Conservation (phyloP, 352 stramenopile genomes). For the Globisporangium cederbergense region DNA sequence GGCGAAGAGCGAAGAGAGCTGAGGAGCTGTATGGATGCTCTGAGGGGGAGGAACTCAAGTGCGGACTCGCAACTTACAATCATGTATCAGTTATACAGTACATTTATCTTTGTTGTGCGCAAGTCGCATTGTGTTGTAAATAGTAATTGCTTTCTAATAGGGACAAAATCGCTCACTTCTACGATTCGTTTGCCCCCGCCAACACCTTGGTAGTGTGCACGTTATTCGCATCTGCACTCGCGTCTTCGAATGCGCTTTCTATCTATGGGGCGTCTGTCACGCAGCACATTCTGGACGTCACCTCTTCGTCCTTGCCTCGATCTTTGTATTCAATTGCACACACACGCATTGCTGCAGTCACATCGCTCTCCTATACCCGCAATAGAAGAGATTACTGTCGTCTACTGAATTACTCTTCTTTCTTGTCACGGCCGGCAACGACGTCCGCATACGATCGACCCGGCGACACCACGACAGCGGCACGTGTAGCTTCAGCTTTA, state of each 20-base stretch:
- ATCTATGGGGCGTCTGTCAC: neutral
- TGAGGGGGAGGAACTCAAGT: neutral
- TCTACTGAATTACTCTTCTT: neutral
- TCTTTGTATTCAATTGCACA: neutral
- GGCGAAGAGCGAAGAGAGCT: slow-evolving; percentile 61
- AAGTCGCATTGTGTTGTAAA: no score
- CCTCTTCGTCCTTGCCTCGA: neutral
- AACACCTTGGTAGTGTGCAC: neutral
- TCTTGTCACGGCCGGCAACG: slow-evolving; percentile 14
- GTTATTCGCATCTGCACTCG: neutral
- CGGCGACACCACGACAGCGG: neutral
- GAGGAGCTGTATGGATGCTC: neutral
- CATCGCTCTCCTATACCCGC: neutral
- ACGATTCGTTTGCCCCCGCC: neutral
- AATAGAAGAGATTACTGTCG: neutral
- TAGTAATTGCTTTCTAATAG: neutral
- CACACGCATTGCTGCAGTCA: neutral
- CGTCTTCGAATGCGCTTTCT: neutral
- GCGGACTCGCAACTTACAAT: neutral
- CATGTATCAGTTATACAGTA: neutral
- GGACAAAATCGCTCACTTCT: neutral
- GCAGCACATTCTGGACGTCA: neutral
- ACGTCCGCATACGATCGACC: slow-evolving; percentile 33
- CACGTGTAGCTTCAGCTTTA: neutral
- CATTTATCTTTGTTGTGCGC: neutral